phyloP scores from a whole-genome alignment of 768 basidiomycete species.

The Collybia nuda region DNA sequence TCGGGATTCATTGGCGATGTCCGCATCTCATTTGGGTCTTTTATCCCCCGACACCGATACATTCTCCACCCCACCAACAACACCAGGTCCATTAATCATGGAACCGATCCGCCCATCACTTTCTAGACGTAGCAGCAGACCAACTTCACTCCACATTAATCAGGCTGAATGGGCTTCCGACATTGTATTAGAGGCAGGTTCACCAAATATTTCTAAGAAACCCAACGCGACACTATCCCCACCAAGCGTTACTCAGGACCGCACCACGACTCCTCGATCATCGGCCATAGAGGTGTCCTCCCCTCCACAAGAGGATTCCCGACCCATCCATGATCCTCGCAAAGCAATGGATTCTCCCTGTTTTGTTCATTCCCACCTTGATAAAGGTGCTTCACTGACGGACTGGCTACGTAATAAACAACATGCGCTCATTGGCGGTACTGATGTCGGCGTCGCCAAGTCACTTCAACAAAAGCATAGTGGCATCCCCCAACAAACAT shows the following conservation, averaged over 20 bases:
- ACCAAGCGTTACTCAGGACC: slow-evolving; percentile 16
- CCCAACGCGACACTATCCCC: slow-evolving; percentile 15
- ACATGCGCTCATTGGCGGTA: slow-evolving; percentile 27
- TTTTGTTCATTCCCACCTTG: slow-evolving; percentile 91
- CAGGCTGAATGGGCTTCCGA: slow-evolving; percentile 39
- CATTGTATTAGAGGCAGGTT: slow-evolving; percentile 40
- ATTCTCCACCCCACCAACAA: slow-evolving; percentile 43
- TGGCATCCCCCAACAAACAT: slow-evolving; percentile 7
- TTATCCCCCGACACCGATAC: slow-evolving; percentile 35
- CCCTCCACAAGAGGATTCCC: slow-evolving; percentile 13
- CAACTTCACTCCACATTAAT: slow-evolving; percentile 43
- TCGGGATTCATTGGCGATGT: neutral
- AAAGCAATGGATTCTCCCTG: slow-evolving; percentile 70
- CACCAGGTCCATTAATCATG: slow-evolving; percentile 24
- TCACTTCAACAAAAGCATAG: slow-evolving; percentile 36
- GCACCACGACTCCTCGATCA: slow-evolving; percentile 17
- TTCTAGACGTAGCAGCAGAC: slow-evolving; percentile 42
- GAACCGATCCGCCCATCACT: slow-evolving; percentile 33
- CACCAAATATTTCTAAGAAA: slow-evolving; percentile 26
- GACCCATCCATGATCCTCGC: slow-evolving; percentile 12
- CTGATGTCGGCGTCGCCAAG: slow-evolving; percentile 50
- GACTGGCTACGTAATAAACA: slow-evolving; percentile 66
- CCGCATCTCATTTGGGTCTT: slow-evolving; percentile 12
- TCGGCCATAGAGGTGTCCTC: slow-evolving; percentile 6
- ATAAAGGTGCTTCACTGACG: slow-evolving; percentile 74